A percentile compares a stretch with the other conserved stretches of the same genome.
These are phyloP conservation scores for Coffea eugenioides DNA, from an alignment of 257 asterid species.

Conservation along the genomic window DNA sequence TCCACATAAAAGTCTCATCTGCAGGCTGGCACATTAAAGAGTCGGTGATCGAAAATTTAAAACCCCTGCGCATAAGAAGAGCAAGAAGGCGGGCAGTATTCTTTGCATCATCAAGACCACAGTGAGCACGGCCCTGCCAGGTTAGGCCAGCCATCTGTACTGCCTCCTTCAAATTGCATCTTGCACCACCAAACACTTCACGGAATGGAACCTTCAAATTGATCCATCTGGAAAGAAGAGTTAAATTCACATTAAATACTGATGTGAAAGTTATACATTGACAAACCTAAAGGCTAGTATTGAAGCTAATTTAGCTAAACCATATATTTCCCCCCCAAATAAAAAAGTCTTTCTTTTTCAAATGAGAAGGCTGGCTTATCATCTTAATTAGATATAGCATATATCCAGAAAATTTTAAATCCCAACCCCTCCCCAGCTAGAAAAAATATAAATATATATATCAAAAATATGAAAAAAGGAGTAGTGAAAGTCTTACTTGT, in stretches of 20 bases:
- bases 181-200: constrained; percentile 66
- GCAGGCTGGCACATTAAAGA: constrained; percentile 44
- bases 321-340: neutral
- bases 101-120: constrained; percentile 90
- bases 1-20: constrained; percentile 48
- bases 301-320: constrained; percentile 1
- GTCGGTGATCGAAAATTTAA: constrained; percentile 70
- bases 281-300: neutral
- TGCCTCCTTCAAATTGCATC: constrained; percentile 84
- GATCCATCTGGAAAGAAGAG: constrained; percentile 66
- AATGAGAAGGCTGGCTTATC: no score
- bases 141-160: constrained; percentile 77
- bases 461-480: neutral
- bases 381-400: no score
- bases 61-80: constrained; percentile 61
- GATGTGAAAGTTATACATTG: neutral
- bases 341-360: neutral
- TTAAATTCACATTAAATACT: constrained; percentile 10
- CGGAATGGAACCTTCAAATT: constrained; percentile 78
- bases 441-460: no score
- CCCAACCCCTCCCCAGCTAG: no score
- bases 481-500: constrained; percentile 40
- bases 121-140: constrained; percentile 95
- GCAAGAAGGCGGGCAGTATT: constrained; percentile 82
- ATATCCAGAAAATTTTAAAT: no score